A percentile compares a stretch with the other conserved stretches of the same genome.
phyloP scores from a whole-genome alignment of 768 basidiomycete genomes.

The Sistotremastrum suecicum region DNA sequence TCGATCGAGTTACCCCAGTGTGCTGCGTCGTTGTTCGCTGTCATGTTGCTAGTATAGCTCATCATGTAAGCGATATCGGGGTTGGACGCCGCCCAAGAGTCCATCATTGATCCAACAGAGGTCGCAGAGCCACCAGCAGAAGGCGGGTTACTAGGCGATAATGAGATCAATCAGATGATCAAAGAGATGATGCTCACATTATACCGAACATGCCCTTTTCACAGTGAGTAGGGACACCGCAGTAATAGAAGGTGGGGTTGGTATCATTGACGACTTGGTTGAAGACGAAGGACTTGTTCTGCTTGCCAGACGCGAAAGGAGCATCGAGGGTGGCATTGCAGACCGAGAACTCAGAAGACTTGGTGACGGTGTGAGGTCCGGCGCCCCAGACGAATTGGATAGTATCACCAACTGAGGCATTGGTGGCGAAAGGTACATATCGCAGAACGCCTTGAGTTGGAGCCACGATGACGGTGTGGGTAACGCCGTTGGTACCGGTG shows the following conservation, averaged over 20 bases:
- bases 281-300: constrained; percentile 53
- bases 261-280: constrained; percentile 61
- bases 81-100: constrained; percentile 24
- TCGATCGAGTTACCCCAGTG: constrained; percentile 54
- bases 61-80: constrained; percentile 39
- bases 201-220: constrained; percentile 79
- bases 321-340: constrained; percentile 58
- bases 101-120: constrained; percentile 12
- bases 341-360: constrained; percentile 46
- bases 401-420: constrained; percentile 67
- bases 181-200: constrained; percentile 26
- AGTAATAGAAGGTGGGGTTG: constrained; percentile 62
- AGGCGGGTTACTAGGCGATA: constrained; percentile 35
- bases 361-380: constrained; percentile 73
- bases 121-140: neutral
- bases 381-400: constrained; percentile 67
- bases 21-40: constrained; percentile 34
- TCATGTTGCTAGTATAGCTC: constrained; percentile 33
- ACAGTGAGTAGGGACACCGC: constrained; percentile 57
- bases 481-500: constrained; percentile 34
- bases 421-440: constrained; percentile 60
- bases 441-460: constrained; percentile 64
- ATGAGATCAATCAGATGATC: constrained; percentile 3
- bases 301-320: constrained; percentile 52
- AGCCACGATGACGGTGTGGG: constrained; percentile 67